Percentiles rank a stretch among this genome's conserved stretches.
phyloP scores from a whole-genome alignment of 352 stramenopile genomes.

The Globisporangium echinulatum region DNA sequence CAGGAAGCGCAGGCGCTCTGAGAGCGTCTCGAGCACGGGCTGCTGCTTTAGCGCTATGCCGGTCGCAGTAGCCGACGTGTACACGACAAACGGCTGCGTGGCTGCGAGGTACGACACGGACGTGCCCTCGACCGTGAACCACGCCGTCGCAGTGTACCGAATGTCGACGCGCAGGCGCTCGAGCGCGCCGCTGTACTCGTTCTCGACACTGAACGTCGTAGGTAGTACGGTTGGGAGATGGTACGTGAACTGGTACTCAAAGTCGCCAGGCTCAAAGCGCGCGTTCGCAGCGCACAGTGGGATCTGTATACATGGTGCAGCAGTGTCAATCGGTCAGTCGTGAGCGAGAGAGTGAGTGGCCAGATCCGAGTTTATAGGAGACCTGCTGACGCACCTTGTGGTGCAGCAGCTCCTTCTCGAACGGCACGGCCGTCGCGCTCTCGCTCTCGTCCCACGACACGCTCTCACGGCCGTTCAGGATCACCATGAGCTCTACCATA shows the following conservation, averaged over 20 bases:
- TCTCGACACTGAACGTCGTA: constrained; percentile 11
- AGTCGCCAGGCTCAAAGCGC: constrained; percentile 11
- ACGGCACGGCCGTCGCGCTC: constrained; percentile 3
- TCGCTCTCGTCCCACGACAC: constrained; percentile 16
- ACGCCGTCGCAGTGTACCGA: constrained; percentile 11
- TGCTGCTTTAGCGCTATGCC: not conserved
- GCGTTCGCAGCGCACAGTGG: constrained; percentile 2
- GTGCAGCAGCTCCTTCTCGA: constrained; percentile 12
- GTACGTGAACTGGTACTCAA: constrained; percentile 14
- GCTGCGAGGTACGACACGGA: constrained; percentile 10
- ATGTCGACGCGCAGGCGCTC: constrained; percentile 10
- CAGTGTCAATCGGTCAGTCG: no score
- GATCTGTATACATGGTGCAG: not conserved
- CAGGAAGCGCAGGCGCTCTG: constrained; percentile 9
- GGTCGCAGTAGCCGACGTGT: constrained; percentile 2
- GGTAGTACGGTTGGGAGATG: constrained; percentile 6
- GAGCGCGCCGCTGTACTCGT: constrained; percentile 9
- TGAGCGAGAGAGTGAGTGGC: not conserved
- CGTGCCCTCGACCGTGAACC: constrained; percentile 10
- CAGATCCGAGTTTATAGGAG: not conserved
- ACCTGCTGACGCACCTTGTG: constrained; percentile 4
- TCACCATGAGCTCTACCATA: constrained; percentile 8
- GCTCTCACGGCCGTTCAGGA: constrained; percentile 11
- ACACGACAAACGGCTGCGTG: constrained; percentile 9
- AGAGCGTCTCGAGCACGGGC: constrained; percentile 4